Base-by-base conservation (phyloP, 352 stramenopile species). In the Phytopythium cucurbitacearum region DNA sequence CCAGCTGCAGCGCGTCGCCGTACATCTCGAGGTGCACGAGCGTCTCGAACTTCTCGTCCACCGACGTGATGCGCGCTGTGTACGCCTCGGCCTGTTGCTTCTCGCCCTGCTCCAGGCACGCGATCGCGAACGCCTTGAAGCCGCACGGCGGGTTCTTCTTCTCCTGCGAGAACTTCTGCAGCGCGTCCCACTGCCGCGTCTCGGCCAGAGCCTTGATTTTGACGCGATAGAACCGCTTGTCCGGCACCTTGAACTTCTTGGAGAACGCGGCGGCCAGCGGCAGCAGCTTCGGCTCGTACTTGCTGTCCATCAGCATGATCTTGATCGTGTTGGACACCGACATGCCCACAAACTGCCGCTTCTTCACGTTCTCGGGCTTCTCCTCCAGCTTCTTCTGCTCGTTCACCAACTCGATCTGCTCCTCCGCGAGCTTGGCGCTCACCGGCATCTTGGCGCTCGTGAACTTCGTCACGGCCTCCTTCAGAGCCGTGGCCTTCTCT, bases 181-280 rank as follows among this genome's bases (percentile, higher is more conserved):
- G 71, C 32, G 77, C 72, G 58, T 92, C 85, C 86, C 88, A 97
- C 44, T 97, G 84, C 11, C 76, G 69, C 11, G 76, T 94, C 53
- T 94, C 78, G 4, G 83, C 83, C 5, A 96, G 65, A 36, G 86
- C 87, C 50, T 90, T 85, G 56, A 96, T 96, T 65, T 96, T 96
- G 40, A 96, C 81, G 55, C 89, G 82, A 61, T 93, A 97, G 45
- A 95, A 89, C 7, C 84, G 82, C 68, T 97, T 97, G 53, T 97
- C 88, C 1, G 88, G 81, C 6, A 97, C 81, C 39, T 95, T 94
- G 61, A 96, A 95, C 57, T 89, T 93, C 56, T 95, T 95, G 37
- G 82, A 74, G 53, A 92, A 85, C 4, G 76, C 53, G 0, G 77
- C 75, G 7, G 80, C 83, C 7, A 93, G 28, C 11, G 67, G 70